These are phyloP conservation scores for Pseudonitzschia multiseries DNA, from an alignment of 108 stramenopile species.

Conservation along the genomic window DNA sequence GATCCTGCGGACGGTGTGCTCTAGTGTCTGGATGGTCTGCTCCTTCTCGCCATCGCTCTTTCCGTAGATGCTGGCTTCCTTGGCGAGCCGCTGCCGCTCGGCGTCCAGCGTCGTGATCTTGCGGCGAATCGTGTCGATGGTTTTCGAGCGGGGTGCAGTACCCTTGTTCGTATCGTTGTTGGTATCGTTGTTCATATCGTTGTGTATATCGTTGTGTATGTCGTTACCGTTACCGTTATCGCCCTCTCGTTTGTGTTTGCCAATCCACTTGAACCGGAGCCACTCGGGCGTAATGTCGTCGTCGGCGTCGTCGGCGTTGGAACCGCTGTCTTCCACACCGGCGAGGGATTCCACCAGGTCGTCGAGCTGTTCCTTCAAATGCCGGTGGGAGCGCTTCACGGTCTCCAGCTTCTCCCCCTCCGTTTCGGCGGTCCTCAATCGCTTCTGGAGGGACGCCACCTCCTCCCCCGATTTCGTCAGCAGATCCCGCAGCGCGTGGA, in stretches of 20 bases:
- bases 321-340: no score
- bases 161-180: no score
- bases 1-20: background rate
- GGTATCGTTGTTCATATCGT: no score
- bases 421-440: background rate
- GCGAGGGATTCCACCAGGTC: background rate
- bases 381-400: background rate
- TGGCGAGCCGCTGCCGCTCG: slow-evolving; percentile 7
- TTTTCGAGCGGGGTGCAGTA: background rate
- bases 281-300: slow-evolving; percentile 6
- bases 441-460: background rate
- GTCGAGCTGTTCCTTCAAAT: background rate
- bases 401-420: no score
- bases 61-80: background rate
- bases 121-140: background rate
- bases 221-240: background rate
- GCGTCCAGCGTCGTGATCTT: slow-evolving; percentile 11
- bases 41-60: background rate
- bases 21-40: background rate
- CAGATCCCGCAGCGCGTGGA: background rate
- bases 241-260: background rate
- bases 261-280: background rate
- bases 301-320: background rate
- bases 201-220: background rate
- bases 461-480: background rate